Conservation (phyloP, 179 eudicot species). For the Vitellaria paradoxa region DNA sequence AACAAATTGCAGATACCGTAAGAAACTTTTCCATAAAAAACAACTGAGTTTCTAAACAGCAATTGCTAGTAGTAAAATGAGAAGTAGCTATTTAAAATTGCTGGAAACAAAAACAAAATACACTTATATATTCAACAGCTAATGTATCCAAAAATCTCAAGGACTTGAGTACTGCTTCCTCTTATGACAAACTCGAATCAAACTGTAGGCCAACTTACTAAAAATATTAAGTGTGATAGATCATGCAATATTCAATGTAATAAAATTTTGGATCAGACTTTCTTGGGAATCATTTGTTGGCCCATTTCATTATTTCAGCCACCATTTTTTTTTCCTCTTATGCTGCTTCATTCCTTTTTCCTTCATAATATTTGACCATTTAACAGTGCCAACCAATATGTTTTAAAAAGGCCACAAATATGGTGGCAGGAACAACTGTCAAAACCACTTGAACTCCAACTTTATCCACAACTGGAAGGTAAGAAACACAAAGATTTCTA, state of each 20-base stretch:
- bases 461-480: neutral
- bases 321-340: neutral
- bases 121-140: neutral
- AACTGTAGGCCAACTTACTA: neutral
- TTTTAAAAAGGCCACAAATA: neutral
- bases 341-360: neutral
- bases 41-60: neutral
- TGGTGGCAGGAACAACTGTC: neutral
- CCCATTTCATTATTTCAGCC: neutral
- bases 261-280: neutral
- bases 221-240: neutral
- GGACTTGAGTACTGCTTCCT: neutral
- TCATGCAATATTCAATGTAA: neutral
- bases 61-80: neutral
- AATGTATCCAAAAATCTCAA: neutral
- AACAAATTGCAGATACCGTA: neutral
- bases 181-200: neutral
- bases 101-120: neutral
- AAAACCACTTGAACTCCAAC: slow-evolving; percentile 5
- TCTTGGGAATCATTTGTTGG: neutral
- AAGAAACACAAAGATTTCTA: too few relatives aligned
- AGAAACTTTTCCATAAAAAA: neutral
- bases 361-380: neutral
- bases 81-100: neutral
- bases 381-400: neutral